Percentiles rank a stretch among this genome's conserved stretches.
These are phyloP conservation scores for Daldinia vernicosa DNA, from an alignment of 495 filamentous ascomycete genomes.

Conservation along the genomic window DNA sequence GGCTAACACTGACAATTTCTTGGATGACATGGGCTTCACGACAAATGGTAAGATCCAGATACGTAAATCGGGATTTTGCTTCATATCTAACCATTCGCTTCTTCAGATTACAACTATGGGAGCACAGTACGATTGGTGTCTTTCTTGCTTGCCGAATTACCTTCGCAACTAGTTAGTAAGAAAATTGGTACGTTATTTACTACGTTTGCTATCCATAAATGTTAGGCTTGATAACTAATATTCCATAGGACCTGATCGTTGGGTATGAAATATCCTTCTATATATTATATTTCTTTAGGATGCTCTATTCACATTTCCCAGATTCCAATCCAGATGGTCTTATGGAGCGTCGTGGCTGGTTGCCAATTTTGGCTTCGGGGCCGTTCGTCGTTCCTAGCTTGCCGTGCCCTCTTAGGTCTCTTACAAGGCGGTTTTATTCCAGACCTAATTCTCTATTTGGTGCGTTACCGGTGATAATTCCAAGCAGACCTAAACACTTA, in stretches of 20 bases:
- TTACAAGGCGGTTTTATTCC: conserved; percentile 5
- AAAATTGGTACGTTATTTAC: conserved; percentile 1
- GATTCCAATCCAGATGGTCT: conserved; percentile 2
- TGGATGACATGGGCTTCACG: conserved; percentile 10
- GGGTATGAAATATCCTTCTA: not conserved
- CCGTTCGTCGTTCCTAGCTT: not conserved
- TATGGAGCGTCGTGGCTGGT: conserved; percentile 12
- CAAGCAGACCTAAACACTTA: not conserved
- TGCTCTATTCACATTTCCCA: not conserved
- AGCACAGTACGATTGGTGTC: not conserved
- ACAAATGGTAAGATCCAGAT: not conserved
- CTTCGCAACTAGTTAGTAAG: conserved; percentile 3
- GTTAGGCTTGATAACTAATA: not conserved
- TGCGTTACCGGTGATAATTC: not conserved
- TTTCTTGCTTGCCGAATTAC: conserved; percentile 4
- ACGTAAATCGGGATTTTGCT: no score
- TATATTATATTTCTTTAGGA: not conserved
- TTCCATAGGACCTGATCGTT: not conserved
- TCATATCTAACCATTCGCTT: not conserved
- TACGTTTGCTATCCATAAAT: not conserved
- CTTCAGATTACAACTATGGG: conserved; percentile 6
- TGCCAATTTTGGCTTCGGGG: conserved; percentile 10
- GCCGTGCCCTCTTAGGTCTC: conserved; percentile 1
- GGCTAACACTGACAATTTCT: conserved; percentile 8
- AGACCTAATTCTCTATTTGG: conserved; percentile 5